Evolutionary conservation across 352 stramenopile species (phyloP).

Genomic region (Phytophthora palmivora): DNA sequence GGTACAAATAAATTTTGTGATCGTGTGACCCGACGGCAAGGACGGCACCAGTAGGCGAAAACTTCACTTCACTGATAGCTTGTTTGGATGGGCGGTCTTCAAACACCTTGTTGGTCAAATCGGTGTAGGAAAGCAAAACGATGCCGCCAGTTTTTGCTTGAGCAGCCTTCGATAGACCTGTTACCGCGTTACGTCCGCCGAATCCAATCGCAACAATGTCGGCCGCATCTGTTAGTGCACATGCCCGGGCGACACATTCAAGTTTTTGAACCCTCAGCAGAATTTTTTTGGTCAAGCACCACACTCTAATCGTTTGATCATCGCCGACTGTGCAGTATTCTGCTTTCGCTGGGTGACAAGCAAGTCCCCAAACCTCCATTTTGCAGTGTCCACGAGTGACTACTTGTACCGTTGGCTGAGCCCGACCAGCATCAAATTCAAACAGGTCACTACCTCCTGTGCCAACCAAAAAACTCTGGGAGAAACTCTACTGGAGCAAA

Average conservation of each 20-base stretch:
- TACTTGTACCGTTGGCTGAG: slow-evolving; percentile 19
- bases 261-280: slow-evolving; percentile 50
- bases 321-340: slow-evolving; percentile 86
- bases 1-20: slow-evolving; percentile 80
- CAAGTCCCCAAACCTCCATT: slow-evolving; percentile 85
- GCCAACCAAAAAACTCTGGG: slow-evolving; percentile 74
- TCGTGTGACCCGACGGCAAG: slow-evolving; percentile 81
- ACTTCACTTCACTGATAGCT: slow-evolving; percentile 84
- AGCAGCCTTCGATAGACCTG: slow-evolving; percentile 26
- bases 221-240: slow-evolving; percentile 47
- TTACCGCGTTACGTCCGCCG: slow-evolving; percentile 54
- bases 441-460: slow-evolving; percentile 89
- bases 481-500: slow-evolving; percentile 43
- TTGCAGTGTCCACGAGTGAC: slow-evolving; percentile 71
- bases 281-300: slow-evolving; percentile 63
- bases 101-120: slow-evolving; percentile 69
- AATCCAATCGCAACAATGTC: slow-evolving; percentile 71
- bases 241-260: slow-evolving; percentile 67
- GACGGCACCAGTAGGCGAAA: slow-evolving; percentile 57
- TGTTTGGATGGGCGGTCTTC: slow-evolving; percentile 85
- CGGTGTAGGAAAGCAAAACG: slow-evolving; percentile 62
- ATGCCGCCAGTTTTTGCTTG: slow-evolving; percentile 70
- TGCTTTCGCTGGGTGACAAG: slow-evolving; percentile 65
- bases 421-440: slow-evolving; percentile 69
- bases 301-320: slow-evolving; percentile 84